phyloP scores from a whole-genome alignment of 2,329 filamentous ascomycete genomes.

The Pestalotiopsis sp. region DNA sequence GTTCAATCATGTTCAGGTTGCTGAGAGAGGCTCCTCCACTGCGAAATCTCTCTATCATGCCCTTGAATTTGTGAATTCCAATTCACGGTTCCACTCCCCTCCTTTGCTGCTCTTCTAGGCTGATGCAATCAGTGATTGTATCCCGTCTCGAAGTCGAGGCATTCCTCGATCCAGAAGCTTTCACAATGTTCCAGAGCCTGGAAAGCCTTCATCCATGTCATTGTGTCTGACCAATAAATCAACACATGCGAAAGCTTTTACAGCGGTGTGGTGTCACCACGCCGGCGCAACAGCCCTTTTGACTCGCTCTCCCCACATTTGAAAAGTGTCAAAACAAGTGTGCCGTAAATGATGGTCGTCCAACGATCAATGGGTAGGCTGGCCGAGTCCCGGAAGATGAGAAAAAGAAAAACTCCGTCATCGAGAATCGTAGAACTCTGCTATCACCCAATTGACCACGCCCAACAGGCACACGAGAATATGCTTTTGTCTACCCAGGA shows the following conservation, averaged over 20 bases:
- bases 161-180: too few relatives aligned
- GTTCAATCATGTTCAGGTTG: neutral
- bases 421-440: neutral
- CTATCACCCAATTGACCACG: neutral
- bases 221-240: neutral
- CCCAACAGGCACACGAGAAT: neutral
- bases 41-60: neutral
- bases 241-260: neutral
- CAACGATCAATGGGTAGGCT: neutral
- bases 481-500: slow-evolving; percentile 10
- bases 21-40: neutral
- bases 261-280: neutral
- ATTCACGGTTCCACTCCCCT: too few relatives aligned
- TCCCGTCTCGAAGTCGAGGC: too few relatives aligned
- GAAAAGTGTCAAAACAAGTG: neutral
- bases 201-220: too few relatives aligned
- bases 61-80: neutral
- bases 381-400: neutral
- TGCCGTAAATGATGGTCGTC: neutral
- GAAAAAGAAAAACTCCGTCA: slow-evolving; percentile 4
- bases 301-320: neutral
- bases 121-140: too few relatives aligned
- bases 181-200: too few relatives aligned
- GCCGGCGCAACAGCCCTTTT: neutral
- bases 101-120: too few relatives aligned